Conservation (phyloP, 192 early-diverging fungal genomes). For the Coemansia sp. region DNA sequence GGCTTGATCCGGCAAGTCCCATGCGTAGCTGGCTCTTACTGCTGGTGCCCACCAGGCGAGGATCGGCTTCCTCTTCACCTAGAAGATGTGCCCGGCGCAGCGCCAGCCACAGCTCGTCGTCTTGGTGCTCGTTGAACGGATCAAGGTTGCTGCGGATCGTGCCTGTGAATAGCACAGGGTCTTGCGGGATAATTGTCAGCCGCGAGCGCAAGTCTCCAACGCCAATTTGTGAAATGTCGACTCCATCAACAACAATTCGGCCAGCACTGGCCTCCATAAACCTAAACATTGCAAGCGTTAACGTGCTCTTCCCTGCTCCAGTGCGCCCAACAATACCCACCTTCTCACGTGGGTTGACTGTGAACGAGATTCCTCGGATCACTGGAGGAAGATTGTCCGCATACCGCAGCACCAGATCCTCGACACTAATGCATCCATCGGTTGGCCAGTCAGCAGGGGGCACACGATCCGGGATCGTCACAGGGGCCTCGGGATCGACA, state of each 20-base stretch:
- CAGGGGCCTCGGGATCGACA: constrained; percentile 74
- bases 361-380: constrained; percentile 73
- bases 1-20: constrained; percentile 12
- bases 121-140: constrained; percentile 73
- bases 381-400: constrained; percentile 60
- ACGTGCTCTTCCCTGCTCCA: constrained; percentile 76
- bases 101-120: constrained; percentile 69
- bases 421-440: constrained; percentile 68
- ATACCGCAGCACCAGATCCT: constrained; percentile 71
- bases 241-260: constrained; percentile 68
- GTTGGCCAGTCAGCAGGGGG: constrained; percentile 64
- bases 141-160: constrained; percentile 84
- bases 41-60: constrained; percentile 1
- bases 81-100: constrained; percentile 47
- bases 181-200: constrained; percentile 89
- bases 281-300: constrained; percentile 71
- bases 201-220: constrained; percentile 72
- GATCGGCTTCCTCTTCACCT: constrained; percentile 18
- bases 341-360: constrained; percentile 70
- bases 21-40: background rate
- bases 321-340: constrained; percentile 90
- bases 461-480: constrained; percentile 37
- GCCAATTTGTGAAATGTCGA: constrained; percentile 74
- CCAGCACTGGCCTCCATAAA: constrained; percentile 72
- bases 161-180: constrained; percentile 75